These are phyloP conservation scores for Phaseolus lunatus DNA, from an alignment of 306 rosid species.

Conservation along the genomic window DNA sequence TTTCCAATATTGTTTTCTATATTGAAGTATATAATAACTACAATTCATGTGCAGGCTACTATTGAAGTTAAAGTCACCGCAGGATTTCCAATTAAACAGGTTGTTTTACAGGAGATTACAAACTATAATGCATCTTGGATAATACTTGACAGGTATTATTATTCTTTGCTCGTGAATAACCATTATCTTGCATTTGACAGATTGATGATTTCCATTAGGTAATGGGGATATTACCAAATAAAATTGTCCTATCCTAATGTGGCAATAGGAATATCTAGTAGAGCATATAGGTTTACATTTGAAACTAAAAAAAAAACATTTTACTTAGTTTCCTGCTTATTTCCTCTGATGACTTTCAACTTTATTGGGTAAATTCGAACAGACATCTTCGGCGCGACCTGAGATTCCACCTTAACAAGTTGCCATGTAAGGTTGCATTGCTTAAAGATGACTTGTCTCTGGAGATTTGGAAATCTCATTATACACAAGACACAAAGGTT, in stretches of 20 bases:
- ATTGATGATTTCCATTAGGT: background rate
- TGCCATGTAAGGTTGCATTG: slow-evolving; percentile 73
- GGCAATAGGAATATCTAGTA: background rate
- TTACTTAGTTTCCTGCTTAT: background rate
- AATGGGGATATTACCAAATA: background rate
- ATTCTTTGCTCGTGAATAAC: slow-evolving; percentile 10
- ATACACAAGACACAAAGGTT: slow-evolving; percentile 41
- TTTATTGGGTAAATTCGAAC: slow-evolving; percentile 34
- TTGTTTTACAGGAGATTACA: slow-evolving; percentile 69
- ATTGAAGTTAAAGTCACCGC: slow-evolving; percentile 78
- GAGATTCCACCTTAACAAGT: slow-evolving; percentile 61
- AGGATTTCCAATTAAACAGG: slow-evolving; percentile 75
- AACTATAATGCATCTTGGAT: slow-evolving; percentile 69
- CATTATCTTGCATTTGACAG: slow-evolving; percentile 6
- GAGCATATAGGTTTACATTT: background rate
- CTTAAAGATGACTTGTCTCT: slow-evolving; percentile 62
- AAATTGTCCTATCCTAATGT: background rate
- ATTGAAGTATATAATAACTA: background rate
- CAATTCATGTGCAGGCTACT: slow-evolving; percentile 57
- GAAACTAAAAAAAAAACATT: background rate
- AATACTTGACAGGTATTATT: slow-evolving; percentile 73
- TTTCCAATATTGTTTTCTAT: slow-evolving; percentile 7
- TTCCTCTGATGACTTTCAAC: slow-evolving; percentile 21
- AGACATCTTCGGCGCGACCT: slow-evolving; percentile 72
- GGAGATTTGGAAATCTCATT: slow-evolving; percentile 52